Conservation (phyloP, 805 yeast genomes). For the Helenozyma baotianmanensis region DNA sequence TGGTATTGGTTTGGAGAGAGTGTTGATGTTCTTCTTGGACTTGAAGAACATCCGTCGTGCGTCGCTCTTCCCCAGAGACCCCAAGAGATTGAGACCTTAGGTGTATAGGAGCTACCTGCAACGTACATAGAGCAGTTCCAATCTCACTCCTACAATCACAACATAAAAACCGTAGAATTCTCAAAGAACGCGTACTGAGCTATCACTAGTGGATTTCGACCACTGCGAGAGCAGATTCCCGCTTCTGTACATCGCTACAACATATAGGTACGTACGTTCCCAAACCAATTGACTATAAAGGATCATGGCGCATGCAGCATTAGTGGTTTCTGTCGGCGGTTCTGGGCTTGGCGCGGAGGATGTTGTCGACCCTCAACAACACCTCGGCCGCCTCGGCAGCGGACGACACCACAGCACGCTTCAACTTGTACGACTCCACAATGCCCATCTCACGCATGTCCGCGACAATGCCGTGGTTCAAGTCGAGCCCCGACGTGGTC, state of each 20-base stretch:
- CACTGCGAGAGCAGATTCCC: no score
- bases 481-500: conserved; percentile 86
- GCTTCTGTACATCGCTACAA: no score
- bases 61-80: conserved; percentile 99
- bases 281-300: no score
- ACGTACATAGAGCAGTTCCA: not conserved
- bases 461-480: conserved; percentile 76
- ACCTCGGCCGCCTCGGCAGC: conserved; percentile 99
- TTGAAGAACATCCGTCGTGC: conserved; percentile 97
- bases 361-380: conserved; percentile 90
- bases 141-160: no score
- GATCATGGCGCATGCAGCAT: no score
- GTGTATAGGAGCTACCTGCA: not conserved
- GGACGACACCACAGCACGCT: conserved; percentile 87
- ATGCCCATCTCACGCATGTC: conserved; percentile 94
- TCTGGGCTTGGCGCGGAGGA: conserved; percentile 94
- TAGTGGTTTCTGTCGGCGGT: conserved; percentile 79
- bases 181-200: no score
- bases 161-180: no score
- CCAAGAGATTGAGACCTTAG: conserved; percentile 84
- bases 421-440: conserved; percentile 88
- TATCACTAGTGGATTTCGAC: no score
- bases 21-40: conserved; percentile 95
- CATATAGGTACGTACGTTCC: no score
- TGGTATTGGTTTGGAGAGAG: conserved; percentile 98